Percentiles rank a stretch among this genome's conserved stretches.
Evolutionary conservation across 192 early-diverging fungal species (phyloP).

Genomic region (Mortierella alpina): DNA sequence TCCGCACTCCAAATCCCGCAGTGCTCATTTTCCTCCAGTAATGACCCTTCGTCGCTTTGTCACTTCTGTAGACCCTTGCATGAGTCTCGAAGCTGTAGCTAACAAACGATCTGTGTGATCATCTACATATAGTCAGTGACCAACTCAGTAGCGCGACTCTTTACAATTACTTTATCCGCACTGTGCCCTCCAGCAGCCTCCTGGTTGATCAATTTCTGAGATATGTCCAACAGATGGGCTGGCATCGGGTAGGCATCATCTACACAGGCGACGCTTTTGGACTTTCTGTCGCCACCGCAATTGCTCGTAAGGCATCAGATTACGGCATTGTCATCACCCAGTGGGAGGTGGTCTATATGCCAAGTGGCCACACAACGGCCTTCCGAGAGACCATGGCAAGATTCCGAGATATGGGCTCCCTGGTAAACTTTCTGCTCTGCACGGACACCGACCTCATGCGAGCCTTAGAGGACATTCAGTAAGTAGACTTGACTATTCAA

Average conservation of each 20-base stretch:
- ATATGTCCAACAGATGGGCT: slow-evolving; percentile 1
- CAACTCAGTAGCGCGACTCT: slow-evolving; percentile 2
- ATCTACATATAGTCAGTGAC: slow-evolving; percentile 3
- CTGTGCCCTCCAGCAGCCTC: neutral
- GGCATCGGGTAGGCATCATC: slow-evolving; percentile 19
- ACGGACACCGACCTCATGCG: neutral
- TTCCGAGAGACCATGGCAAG: neutral
- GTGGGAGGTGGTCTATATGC: neutral
- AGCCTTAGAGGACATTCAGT: neutral
- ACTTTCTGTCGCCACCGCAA: neutral
- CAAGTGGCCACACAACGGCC: neutral
- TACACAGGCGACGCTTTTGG: slow-evolving; percentile 10
- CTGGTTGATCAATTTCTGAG: neutral
- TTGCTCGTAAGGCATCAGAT: neutral
- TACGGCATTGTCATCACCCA: neutral
- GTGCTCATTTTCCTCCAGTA: slow-evolving; percentile 10
- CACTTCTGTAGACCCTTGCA: neutral
- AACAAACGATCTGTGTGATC: neutral
- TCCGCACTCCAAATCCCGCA: slow-evolving; percentile 11
- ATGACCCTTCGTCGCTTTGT: neutral
- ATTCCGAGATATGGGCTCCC: neutral
- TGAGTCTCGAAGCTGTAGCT: neutral
- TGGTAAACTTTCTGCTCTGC: neutral
- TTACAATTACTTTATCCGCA: slow-evolving; percentile 11
- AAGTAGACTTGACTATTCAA: neutral